Conservation (phyloP, 2,329 filamentous ascomycete genomes). For the Scedosporium boydii region DNA sequence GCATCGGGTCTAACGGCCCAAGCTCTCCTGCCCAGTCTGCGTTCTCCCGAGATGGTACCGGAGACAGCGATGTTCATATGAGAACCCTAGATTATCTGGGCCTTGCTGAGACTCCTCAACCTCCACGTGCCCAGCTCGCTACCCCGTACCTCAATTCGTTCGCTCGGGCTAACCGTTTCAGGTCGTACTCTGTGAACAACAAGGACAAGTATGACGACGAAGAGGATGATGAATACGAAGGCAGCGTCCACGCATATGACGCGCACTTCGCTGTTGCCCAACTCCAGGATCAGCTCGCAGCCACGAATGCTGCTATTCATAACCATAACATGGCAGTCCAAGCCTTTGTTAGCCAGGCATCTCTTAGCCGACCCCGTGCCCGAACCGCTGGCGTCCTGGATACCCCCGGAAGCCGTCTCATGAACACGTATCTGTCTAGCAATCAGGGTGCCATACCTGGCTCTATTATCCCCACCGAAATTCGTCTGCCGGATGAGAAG, state of each 20-base stretch:
- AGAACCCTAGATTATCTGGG: constrained; percentile 93
- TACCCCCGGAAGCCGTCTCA: constrained; percentile 55
- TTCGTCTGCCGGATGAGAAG: constrained; percentile 63
- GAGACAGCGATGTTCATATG: constrained; percentile 78
- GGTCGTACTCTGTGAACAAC: constrained; percentile 97
- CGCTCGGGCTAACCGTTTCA: constrained; percentile 75
- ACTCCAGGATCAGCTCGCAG: constrained; percentile 52
- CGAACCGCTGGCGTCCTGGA: constrained; percentile 89
- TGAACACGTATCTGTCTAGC: constrained; percentile 68
- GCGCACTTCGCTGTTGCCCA: constrained; percentile 47
- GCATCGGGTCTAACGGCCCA: constrained; percentile 82
- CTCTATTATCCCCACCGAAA: constrained; percentile 64
- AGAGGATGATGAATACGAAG: constrained; percentile 64
- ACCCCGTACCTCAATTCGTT: constrained; percentile 68
- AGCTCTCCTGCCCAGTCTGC: constrained; percentile 80
- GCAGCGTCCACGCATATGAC: constrained; percentile 34
- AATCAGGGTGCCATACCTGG: constrained; percentile 58
- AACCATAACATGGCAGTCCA: constrained; percentile 91
- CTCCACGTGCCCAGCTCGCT: constrained; percentile 61
- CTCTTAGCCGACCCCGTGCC: constrained; percentile 68
- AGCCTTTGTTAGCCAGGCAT: constrained; percentile 78
- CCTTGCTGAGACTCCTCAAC: constrained; percentile 85
- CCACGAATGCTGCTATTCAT: constrained; percentile 64
- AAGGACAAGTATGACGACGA: constrained; percentile 94
- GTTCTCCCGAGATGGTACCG: constrained; percentile 75